Evolutionary conservation across 768 basidiomycete genomes (phyloP), one percentile per base, ranked within the genome.

Genomic region (Hygrophoropsis aurantiaca): DNA sequence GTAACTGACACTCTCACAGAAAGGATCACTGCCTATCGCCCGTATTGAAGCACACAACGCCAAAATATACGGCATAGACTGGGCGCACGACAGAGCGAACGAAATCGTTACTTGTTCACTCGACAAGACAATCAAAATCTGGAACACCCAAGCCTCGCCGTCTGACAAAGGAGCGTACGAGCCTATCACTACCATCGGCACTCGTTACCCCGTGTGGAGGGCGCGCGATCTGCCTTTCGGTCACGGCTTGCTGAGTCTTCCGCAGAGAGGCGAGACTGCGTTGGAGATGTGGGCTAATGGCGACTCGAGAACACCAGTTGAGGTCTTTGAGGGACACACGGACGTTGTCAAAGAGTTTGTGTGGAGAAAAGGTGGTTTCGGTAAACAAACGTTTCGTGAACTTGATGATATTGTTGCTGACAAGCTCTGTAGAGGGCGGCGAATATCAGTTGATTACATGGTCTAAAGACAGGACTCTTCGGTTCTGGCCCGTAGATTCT

Each of bases 291-390:
- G 85, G 73, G 73, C 74, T 16, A 52, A 69, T 11, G 58, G 50
- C 2, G 55, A 62, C 34, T 52, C 58, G 27, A 48, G 48, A 16
- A 52, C 44, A 9, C 82, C 85, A 2, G 81, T 91, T 5, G 83
- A 88, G 54, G 70, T 74, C 6, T 95, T 94, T 54, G 87, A 90
- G 55, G 94, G 93, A 0, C 93, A 95, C 66, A 79, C 82, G 0
- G 93, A 95, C 53, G 91, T 94, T 2, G 95, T 98, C 16, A 97
- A 95, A 59, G 95, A 99, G 68, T 99, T 95, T 62, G 94, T 99
- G 2, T 99, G 97, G 97, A 74, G 97, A 50, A 81, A 76, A 58
- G 79, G 85, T 2, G 77, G 75, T 5, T 56, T 68, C 52, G 82
- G 85, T 82, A 16, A 66, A n/a, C n/a, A n/a, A n/a, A n/a, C n/a